Evolutionary conservation across 495 filamentous ascomycete species (phyloP), one percentile per base, ranked within the genome.

Genomic region (Talaromyces ruber): DNA sequence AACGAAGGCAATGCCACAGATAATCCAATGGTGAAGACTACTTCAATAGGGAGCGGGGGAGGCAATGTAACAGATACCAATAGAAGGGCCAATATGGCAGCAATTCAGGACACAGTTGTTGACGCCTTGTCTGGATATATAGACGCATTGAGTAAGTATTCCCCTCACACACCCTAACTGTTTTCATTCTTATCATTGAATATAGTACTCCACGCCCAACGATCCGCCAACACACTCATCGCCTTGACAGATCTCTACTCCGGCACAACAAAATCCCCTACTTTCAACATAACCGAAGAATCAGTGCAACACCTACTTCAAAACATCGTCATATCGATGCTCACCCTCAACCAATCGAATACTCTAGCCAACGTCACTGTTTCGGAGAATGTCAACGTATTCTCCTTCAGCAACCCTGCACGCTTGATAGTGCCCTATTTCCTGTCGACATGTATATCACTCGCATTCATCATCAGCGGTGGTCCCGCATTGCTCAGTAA

Each of bases 391-490:
- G 60, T 67, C 12, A 69, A 69, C 39, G 57, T 69, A 3, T 71
- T 68, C 55, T 50, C 26, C 22, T 71, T 71, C 63, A 61, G 56
- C 3, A 50, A 61, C 6, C 67, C 64, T 0, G 30, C 63, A 2
- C 62, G 58, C 11, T 56, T 71, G 22, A 63, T 71, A 22, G 32
- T 67, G 0, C 69, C 67, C 2, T 68, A 70, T 47, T 68, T 66
- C 56, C 18, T 70, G 1, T 59, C 59, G 1, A 50, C 68, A 7
- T 24, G 57, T 2, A 32, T 68, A 3, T 43, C 64, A 3, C 22
- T 70, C 0, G 58, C 63, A 3, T 71, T 70, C 22, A 37, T 70
- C 1, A 26, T 67, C 3, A 8, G 65, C 6, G 67, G 69, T 22
- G 34, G 32, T 51, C 26, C 62, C 11, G 61, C 69, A 0, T 58